phyloP scores from a whole-genome alignment of 2,329 filamentous ascomycete species.

The Beauveria asiatica region DNA sequence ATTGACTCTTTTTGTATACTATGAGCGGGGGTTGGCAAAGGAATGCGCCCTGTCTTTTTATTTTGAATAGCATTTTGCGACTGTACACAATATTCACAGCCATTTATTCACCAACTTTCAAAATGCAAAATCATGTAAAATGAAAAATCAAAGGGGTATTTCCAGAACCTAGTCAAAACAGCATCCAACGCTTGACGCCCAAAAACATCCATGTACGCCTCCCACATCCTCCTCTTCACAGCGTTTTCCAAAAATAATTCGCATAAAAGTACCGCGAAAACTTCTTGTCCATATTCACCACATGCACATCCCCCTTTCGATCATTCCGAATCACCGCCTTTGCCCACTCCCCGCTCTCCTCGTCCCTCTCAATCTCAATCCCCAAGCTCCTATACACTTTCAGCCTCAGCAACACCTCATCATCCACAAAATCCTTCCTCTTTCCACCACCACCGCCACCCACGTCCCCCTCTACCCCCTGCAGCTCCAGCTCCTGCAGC shows the following conservation, averaged over 20 bases:
- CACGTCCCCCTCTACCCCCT: slow-evolving; percentile 59
- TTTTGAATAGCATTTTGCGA: neutral
- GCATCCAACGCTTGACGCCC: neutral
- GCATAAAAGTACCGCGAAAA: slow-evolving; percentile 88
- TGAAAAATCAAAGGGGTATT: neutral
- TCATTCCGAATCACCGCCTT: slow-evolving; percentile 81
- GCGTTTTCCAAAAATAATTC: slow-evolving; percentile 89
- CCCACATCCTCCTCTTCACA: slow-evolving; percentile 38
- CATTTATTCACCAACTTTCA: no score
- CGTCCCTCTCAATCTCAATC: slow-evolving; percentile 76
- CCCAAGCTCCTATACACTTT: slow-evolving; percentile 88
- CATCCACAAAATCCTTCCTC: slow-evolving; percentile 42
- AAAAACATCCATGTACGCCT: slow-evolving; percentile 10
- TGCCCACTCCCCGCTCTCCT: slow-evolving; percentile 67
- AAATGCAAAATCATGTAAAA: neutral
- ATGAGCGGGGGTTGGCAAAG: neutral
- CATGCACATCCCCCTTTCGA: slow-evolving; percentile 82
- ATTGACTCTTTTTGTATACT: neutral
- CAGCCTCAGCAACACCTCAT: slow-evolving; percentile 64
- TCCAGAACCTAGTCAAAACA: neutral
- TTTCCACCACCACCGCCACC: slow-evolving; percentile 36
- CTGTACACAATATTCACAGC: neutral
- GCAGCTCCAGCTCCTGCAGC: slow-evolving; percentile 74
- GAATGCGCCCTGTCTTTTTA: neutral
- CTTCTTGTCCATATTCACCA: slow-evolving; percentile 89